Evolutionary conservation across 352 stramenopile genomes (phyloP).

Genomic region (Globisporangium yorkense): DNA sequence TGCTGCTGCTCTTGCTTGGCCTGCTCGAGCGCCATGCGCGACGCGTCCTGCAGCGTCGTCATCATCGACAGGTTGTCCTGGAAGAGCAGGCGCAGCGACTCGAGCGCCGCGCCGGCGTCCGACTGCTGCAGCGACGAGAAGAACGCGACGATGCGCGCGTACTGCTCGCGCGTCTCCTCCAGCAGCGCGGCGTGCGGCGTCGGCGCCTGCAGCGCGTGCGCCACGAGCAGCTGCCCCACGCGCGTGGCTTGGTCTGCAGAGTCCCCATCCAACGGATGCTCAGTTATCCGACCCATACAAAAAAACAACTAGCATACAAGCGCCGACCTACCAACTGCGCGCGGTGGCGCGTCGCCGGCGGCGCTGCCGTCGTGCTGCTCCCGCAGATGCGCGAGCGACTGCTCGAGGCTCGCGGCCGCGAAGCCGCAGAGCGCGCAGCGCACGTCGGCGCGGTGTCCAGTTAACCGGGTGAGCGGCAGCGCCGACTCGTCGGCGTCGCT

Average conservation of each 20-base stretch:
- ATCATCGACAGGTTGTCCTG: conserved; percentile 28
- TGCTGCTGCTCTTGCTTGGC: conserved; percentile 2
- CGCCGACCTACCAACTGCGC: conserved; percentile 1
- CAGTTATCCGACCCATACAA: not conserved
- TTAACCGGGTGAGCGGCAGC: conserved; percentile 6
- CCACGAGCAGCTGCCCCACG: conserved; percentile 51
- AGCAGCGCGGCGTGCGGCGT: conserved; percentile 32
- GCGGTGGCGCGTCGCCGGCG: not conserved
- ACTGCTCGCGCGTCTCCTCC: conserved; percentile 42
- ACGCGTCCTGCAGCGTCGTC: conserved; percentile 41
- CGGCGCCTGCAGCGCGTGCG: conserved; percentile 29
- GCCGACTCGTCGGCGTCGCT: conserved; percentile 15
- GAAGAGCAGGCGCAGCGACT: conserved; percentile 34
- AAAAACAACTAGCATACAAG: not conserved
- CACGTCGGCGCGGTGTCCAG: conserved; percentile 8
- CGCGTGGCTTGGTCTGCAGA: conserved; percentile 40
- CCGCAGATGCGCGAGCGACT: conserved; percentile 44
- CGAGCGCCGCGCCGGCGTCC: conserved; percentile 29
- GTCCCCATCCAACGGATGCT: not conserved
- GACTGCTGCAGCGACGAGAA: conserved; percentile 29
- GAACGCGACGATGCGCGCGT: conserved; percentile 28
- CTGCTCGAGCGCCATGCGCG: conserved; percentile 12
- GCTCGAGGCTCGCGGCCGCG: conserved; percentile 33
- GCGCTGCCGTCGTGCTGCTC: conserved; percentile 21
- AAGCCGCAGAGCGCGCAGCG: conserved; percentile 42